Evolutionary conservation across 192 early-diverging fungal genomes (phyloP).

Genomic region (Podila epicladia): DNA sequence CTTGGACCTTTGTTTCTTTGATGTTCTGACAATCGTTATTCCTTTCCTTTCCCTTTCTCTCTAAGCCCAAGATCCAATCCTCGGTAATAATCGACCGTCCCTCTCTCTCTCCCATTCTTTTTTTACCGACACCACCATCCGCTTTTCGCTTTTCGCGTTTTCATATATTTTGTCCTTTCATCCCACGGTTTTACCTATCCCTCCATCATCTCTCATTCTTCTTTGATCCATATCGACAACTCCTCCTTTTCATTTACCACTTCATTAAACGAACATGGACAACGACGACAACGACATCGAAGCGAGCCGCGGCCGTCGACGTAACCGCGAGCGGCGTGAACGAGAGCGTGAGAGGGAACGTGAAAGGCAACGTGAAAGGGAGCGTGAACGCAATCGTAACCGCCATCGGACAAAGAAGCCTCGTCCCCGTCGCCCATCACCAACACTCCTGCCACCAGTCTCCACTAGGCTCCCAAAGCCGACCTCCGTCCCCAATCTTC

Average conservation of each 20-base stretch:
- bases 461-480: background rate
- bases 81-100: background rate
- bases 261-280: background rate
- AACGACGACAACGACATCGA: background rate
- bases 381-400: background rate
- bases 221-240: background rate
- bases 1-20: background rate
- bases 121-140: background rate
- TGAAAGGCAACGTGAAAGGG: background rate
- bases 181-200: background rate
- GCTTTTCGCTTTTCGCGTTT: background rate
- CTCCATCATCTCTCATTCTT: conserved; percentile 1
- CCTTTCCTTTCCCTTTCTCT: background rate
- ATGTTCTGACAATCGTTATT: no score
- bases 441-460: conserved; percentile 2
- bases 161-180: background rate
- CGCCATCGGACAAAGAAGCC: background rate
- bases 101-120: background rate
- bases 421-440: background rate
- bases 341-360: background rate
- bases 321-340: background rate
- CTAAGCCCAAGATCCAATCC: background rate
- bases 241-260: background rate
- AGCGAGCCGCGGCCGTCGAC: background rate
- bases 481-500: background rate